Evolutionary conservation across 2,329 filamentous ascomycete genomes (phyloP).

Genomic region (Cladosporium sp.): DNA sequence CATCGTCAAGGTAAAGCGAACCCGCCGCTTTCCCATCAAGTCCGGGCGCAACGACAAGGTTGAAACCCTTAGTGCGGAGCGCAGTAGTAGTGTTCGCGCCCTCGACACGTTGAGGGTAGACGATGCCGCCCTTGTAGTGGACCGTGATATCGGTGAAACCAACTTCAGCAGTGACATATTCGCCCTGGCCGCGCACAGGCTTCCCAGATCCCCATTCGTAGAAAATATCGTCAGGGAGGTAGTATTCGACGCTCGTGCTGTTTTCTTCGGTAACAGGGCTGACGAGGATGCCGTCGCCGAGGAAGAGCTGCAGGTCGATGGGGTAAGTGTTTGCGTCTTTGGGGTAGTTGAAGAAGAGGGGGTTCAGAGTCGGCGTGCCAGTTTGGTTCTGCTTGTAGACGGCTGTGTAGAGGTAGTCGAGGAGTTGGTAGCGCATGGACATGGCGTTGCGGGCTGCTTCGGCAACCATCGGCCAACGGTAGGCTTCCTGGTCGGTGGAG

Average conservation of each 20-base stretch:
- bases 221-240: constrained; percentile 52
- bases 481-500: constrained; percentile 55
- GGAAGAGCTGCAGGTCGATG: constrained; percentile 51
- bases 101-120: constrained; percentile 46
- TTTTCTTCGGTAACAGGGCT: constrained; percentile 50
- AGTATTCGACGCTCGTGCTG: constrained; percentile 48
- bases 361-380: constrained; percentile 61
- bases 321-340: constrained; percentile 49
- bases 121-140: constrained; percentile 56
- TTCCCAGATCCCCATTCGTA: constrained; percentile 53
- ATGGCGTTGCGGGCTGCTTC: constrained; percentile 62
- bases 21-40: constrained; percentile 58
- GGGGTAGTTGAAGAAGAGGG: constrained; percentile 66
- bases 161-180: constrained; percentile 40
- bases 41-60: constrained; percentile 63
- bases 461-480: constrained; percentile 59
- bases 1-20: constrained; percentile 70
- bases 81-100: constrained; percentile 58
- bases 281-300: constrained; percentile 50
- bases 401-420: constrained; percentile 69
- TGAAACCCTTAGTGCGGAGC: constrained; percentile 60
- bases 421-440: constrained; percentile 60
- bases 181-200: constrained; percentile 41
- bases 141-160: constrained; percentile 54
- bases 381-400: constrained; percentile 54